Percentiles rank a stretch among this genome's conserved stretches.
These are phyloP conservation scores for Macrolepiota albuminosa DNA, from an alignment of 768 basidiomycete genomes.

Conservation along the genomic window DNA sequence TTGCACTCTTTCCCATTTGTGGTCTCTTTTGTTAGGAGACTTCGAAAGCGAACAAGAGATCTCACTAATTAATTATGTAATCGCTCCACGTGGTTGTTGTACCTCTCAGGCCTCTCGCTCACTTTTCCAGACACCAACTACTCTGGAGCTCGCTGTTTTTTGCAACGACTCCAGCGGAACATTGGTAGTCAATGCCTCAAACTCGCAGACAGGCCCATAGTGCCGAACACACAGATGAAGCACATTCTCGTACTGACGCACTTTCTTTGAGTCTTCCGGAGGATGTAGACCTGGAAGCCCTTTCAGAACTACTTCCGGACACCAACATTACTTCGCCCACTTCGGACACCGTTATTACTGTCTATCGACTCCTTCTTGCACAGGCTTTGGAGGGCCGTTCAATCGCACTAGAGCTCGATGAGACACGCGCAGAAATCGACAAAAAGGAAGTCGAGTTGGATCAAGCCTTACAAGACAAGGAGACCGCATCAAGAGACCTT, in stretches of 20 bases:
- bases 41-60: neutral
- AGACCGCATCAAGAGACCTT: conserved; percentile 53
- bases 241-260: conserved; percentile 27
- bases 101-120: neutral
- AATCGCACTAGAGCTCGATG: conserved; percentile 62
- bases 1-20: conserved; percentile 66
- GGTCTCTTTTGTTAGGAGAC: neutral
- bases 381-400: conserved; percentile 54
- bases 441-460: conserved; percentile 81
- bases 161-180: conserved; percentile 26
- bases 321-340: conserved; percentile 50
- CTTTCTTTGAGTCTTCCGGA: conserved; percentile 45
- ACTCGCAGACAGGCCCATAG: conserved; percentile 65
- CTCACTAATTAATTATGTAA: conserved; percentile 3
- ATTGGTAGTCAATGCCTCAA: conserved; percentile 30
- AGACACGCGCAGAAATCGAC: conserved; percentile 59
- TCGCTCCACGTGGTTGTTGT: conserved; percentile 14
- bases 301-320: conserved; percentile 60
- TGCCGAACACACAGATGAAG: conserved; percentile 26
- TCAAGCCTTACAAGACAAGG: conserved; percentile 77
- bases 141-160: conserved; percentile 29
- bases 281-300: conserved; percentile 60
- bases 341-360: conserved; percentile 51
- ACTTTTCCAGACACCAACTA: conserved; percentile 6
- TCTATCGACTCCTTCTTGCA: conserved; percentile 59